These are phyloP conservation scores for Aspergillus japonicus DNA, from an alignment of 2,329 filamentous ascomycete species.

Conservation along the genomic window DNA sequence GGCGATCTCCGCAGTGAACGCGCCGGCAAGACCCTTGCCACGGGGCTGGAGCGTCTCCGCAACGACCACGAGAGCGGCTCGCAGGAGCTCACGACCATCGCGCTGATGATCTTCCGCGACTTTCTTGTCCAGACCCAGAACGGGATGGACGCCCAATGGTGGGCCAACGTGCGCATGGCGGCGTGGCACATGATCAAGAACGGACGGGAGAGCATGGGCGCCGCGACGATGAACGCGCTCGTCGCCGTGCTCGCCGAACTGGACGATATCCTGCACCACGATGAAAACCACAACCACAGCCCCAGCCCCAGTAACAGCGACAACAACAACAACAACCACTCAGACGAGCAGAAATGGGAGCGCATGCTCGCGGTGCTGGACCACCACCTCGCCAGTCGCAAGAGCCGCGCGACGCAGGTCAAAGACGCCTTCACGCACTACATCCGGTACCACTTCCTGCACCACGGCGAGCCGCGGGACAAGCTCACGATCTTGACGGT, in stretches of 20 bases:
- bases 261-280: slow-evolving; percentile 24
- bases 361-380: slow-evolving; percentile 27
- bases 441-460: slow-evolving; percentile 20
- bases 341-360: slow-evolving; percentile 17
- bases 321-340: too few species aligned
- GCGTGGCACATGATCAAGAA: slow-evolving; percentile 67
- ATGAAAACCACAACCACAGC: slow-evolving; percentile 4
- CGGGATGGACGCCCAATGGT: slow-evolving; percentile 46
- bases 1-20: slow-evolving; percentile 46
- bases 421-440: slow-evolving; percentile 28
- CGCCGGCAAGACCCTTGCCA: slow-evolving; percentile 48
- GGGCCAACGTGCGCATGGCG: slow-evolving; percentile 54
- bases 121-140: slow-evolving; percentile 36
- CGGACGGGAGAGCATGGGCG: slow-evolving; percentile 65
- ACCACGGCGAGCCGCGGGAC: slow-evolving; percentile 1
- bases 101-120: slow-evolving; percentile 52
- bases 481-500: slow-evolving; percentile 57
- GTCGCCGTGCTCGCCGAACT: slow-evolving; percentile 26
- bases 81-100: slow-evolving; percentile 56
- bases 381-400: slow-evolving; percentile 24
- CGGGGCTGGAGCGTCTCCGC: slow-evolving; percentile 52
- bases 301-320: not conserved
- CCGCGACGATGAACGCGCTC: slow-evolving; percentile 52
- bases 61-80: slow-evolving; percentile 61
- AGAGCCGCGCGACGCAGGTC: slow-evolving; percentile 23